phyloP scores from a whole-genome alignment of 2,329 filamentous ascomycete species.

The Diaporthe sp. region DNA sequence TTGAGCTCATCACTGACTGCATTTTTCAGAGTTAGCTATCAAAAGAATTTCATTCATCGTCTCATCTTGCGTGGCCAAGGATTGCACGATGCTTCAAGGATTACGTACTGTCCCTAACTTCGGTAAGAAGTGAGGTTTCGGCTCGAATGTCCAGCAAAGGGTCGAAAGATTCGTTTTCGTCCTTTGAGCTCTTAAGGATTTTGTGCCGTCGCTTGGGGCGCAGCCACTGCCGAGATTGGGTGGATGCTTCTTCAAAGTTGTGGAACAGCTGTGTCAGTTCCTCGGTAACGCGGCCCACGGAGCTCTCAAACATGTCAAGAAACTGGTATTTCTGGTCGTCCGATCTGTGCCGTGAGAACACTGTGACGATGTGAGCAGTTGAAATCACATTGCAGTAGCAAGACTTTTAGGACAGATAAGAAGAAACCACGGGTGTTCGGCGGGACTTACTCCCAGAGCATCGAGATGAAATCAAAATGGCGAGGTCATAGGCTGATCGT shows the following conservation, averaged over 20 bases:
- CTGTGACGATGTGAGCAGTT: neutral
- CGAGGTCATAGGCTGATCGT: constrained; percentile 70
- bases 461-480: constrained; percentile 68
- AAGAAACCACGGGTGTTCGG: no score
- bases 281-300: constrained; percentile 65
- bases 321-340: constrained; percentile 72
- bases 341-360: constrained; percentile 68
- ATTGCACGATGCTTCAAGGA: neutral
- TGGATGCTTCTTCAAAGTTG: constrained; percentile 68
- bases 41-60: neutral
- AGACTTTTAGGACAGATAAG: neutral
- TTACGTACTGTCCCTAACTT: constrained; percentile 66
- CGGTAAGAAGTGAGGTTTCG: constrained; percentile 70
- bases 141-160: constrained; percentile 67
- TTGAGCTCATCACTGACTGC: constrained; percentile 73
- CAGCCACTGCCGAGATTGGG: constrained; percentile 64
- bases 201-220: constrained; percentile 40
- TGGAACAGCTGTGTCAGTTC: constrained; percentile 68
- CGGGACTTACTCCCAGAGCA: constrained; percentile 58
- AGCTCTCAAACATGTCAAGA: constrained; percentile 74
- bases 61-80: no score
- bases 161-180: constrained; percentile 56
- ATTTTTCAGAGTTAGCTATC: neutral
- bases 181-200: constrained; percentile 45
- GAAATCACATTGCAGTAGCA: neutral